phyloP scores from a whole-genome alignment of 208 protist species.

The Naegleria fowleri region DNA sequence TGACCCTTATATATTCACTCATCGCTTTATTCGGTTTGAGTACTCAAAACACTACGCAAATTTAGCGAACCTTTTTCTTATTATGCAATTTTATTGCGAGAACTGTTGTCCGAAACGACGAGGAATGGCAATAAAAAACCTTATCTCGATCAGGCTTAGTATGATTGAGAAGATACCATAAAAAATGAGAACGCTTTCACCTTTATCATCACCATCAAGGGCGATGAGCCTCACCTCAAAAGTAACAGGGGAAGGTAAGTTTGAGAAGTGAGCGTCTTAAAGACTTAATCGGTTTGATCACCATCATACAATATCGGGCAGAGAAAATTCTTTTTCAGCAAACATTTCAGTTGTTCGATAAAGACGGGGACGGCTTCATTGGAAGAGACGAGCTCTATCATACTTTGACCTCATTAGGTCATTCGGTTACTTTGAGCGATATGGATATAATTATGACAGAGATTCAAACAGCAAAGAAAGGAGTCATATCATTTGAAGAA shows the following conservation, averaged over 20 bases:
- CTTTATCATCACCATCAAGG: too few species aligned
- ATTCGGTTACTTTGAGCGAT: constrained; percentile 52
- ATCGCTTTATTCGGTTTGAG: not conserved
- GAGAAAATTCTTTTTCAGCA: constrained; percentile 40
- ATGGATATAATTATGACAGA: constrained; percentile 27
- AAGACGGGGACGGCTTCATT: constrained; percentile 57
- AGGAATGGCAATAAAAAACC: too few species aligned
- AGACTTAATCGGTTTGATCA: not conserved
- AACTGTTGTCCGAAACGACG: too few species aligned
- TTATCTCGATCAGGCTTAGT: too few species aligned
- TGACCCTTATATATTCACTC: not conserved
- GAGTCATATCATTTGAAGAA: not conserved
- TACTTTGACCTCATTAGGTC: constrained; percentile 54
- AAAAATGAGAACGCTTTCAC: too few species aligned
- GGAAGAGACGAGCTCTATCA: constrained; percentile 50
- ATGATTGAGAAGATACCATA: too few species aligned
- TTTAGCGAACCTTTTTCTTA: too few species aligned
- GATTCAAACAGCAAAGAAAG: not conserved
- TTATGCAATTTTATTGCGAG: too few species aligned
- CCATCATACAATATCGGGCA: not conserved
- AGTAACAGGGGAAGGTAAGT: too few species aligned
- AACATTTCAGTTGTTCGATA: constrained; percentile 61
- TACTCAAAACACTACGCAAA: too few species aligned
- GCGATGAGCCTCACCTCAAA: too few species aligned
- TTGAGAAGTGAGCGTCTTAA: too few species aligned